These are phyloP conservation scores for Starmerella riodocensis DNA, from an alignment of 805 yeast species.

Conservation along the genomic window DNA sequence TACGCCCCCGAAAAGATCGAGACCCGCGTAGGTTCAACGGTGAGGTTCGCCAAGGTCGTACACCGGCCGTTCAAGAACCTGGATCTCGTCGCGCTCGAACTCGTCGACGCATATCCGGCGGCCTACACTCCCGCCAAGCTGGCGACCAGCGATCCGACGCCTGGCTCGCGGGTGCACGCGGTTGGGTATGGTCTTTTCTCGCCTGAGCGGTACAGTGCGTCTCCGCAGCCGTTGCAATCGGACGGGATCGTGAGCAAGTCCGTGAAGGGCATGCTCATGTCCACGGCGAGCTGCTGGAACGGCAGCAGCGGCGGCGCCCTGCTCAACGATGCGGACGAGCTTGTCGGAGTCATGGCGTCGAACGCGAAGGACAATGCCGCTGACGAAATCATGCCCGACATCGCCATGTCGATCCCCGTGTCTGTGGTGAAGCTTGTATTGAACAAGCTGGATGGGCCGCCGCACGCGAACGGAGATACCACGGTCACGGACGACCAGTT, in stretches of 20 bases:
- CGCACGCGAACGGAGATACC: neutral
- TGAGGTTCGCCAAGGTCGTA: slow-evolving; percentile 3
- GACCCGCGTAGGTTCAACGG: slow-evolving; percentile 1
- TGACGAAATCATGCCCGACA: slow-evolving; percentile 27
- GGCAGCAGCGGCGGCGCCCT: slow-evolving; percentile 31
- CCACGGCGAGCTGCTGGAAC: slow-evolving; percentile 30
- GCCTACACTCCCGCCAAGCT: slow-evolving; percentile 16
- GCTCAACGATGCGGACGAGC: slow-evolving; percentile 17
- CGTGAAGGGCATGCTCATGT: slow-evolving; percentile 22
- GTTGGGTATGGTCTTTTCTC: slow-evolving; percentile 27
- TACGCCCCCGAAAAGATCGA: slow-evolving; percentile 2
- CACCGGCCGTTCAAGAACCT: slow-evolving; percentile 23
- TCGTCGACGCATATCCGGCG: slow-evolving; percentile 11
- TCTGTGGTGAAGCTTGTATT: slow-evolving; percentile 20
- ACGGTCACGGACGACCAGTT: slow-evolving; percentile 6
- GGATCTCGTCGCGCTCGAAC: slow-evolving; percentile 24
- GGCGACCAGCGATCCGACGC: slow-evolving; percentile 11
- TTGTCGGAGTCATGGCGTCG: slow-evolving; percentile 30
- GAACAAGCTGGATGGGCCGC: neutral
- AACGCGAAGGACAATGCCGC: slow-evolving; percentile 26
- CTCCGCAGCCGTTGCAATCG: slow-evolving; percentile 24
- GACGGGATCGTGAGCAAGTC: slow-evolving; percentile 19
- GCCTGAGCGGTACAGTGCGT: slow-evolving; percentile 20
- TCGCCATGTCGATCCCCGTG: slow-evolving; percentile 28
- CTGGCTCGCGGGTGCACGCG: slow-evolving; percentile 22